Conservation (phyloP, 2,329 filamentous ascomycete species). For the Colletotrichum sublineola region DNA sequence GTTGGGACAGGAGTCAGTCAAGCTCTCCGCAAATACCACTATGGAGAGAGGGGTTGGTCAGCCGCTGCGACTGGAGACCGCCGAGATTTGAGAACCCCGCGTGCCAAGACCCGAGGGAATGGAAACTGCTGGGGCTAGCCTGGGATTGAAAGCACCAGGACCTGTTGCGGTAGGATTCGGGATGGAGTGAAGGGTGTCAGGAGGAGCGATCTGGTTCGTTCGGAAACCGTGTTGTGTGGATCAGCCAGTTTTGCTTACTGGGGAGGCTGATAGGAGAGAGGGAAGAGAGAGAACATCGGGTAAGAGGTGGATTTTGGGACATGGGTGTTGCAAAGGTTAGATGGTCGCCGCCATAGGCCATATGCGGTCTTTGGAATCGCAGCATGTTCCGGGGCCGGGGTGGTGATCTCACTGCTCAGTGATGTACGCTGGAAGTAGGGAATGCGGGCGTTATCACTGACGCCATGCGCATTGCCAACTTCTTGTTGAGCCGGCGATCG, state of each 20-base stretch:
- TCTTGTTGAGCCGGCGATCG: constrained; percentile 6
- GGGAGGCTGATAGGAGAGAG: constrained; percentile 4
- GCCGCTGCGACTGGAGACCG: constrained; percentile 9
- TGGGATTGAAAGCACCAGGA: constrained; percentile 22
- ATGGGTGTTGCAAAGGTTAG: neutral
- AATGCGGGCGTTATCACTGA: constrained; percentile 10
- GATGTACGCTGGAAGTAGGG: neutral
- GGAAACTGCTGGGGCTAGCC: constrained; percentile 32
- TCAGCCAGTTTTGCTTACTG: neutral
- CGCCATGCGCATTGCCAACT: constrained; percentile 11
- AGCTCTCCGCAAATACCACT: constrained; percentile 2
- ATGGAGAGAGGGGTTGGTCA: constrained; percentile 33
- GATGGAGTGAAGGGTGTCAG: constrained; percentile 17
- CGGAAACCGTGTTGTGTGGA: constrained; percentile 29
- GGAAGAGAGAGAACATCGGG: neutral
- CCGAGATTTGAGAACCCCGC: constrained; percentile 30
- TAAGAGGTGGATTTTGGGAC: neutral
- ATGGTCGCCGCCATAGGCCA: constrained; percentile 6
- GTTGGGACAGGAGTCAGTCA: constrained; percentile 5
- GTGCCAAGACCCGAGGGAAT: constrained; percentile 42
- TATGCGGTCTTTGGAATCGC: neutral
- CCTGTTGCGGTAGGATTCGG: constrained; percentile 30
- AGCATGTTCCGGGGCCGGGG: constrained; percentile 8
- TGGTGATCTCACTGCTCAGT: neutral
- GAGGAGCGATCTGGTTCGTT: constrained; percentile 27